A percentile compares a stretch with the other conserved stretches of the same genome.
Conservation (phyloP, 257 asterid species). For the Fraxinus excelsior region DNA sequence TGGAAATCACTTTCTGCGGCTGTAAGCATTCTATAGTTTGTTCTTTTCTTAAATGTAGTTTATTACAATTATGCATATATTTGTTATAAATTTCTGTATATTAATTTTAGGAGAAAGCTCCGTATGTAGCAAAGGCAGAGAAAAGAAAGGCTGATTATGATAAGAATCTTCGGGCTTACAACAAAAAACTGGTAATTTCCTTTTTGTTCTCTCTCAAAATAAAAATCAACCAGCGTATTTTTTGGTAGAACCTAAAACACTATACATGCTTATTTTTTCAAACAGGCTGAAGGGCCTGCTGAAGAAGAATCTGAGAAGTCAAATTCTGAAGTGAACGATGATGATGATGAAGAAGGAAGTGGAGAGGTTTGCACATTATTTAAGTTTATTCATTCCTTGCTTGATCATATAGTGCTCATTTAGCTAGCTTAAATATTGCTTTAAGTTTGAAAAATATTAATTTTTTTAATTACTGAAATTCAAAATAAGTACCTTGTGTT, state of each 20-base stretch:
- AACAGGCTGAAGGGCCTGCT: constrained; percentile 20
- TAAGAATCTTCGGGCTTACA: constrained; percentile 67
- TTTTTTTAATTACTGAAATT: not conserved
- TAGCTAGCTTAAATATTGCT: not conserved
- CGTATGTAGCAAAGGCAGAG: constrained; percentile 67
- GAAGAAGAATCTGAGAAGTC: constrained; percentile 41
- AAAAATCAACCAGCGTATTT: not conserved
- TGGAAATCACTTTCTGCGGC: constrained; percentile 77
- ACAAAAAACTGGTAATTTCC: constrained; percentile 50
- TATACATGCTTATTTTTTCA: not conserved
- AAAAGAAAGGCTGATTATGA: constrained; percentile 77
- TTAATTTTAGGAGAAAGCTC: constrained; percentile 69
- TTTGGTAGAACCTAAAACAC: not conserved
- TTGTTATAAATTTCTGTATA: not conserved
- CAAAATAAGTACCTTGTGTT: not conserved
- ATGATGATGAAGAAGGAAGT: constrained; percentile 34
- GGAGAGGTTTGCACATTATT: constrained; percentile 29
- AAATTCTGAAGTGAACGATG: constrained; percentile 38
- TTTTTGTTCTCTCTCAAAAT: not conserved
- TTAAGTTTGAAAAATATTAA: not conserved
- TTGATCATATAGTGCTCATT: not conserved
- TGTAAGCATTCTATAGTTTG: constrained; percentile 35
- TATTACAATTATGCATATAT: not conserved
- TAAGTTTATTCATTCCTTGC: not conserved
- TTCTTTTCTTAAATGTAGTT: not conserved